Conservation (phyloP, 1,284 basidiomycete genomes). For the Trichosporon asahii region DNA sequence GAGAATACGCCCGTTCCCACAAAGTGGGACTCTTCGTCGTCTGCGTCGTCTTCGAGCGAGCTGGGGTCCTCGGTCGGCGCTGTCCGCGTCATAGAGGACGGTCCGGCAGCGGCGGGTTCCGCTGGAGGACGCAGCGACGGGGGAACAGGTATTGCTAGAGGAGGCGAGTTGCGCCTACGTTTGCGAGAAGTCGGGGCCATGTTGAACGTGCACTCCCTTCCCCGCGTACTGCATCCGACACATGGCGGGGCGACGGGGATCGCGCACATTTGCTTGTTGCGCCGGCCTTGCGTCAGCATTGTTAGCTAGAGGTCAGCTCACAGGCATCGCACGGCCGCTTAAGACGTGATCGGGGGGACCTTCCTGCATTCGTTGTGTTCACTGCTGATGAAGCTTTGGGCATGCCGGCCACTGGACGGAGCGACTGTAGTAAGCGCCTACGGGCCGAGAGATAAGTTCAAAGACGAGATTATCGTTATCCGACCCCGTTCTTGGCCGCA, state of each 20-base stretch:
- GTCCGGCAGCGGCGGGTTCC: no score
- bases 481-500: not conserved
- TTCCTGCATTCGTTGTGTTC: not conserved
- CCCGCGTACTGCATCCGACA: constrained; percentile 27
- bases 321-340: constrained; percentile 22
- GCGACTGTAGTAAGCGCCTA: no score
- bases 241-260: constrained; percentile 32
- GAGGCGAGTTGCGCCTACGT: constrained; percentile 17
- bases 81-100: no score
- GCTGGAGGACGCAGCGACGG: no score
- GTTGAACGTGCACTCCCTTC: constrained; percentile 32
- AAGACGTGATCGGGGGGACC: constrained; percentile 15
- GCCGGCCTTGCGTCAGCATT: constrained; percentile 24
- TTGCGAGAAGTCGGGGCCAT: constrained; percentile 31
- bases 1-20: constrained; percentile 33
- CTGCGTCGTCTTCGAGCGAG: constrained; percentile 26
- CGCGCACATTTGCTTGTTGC: constrained; percentile 33
- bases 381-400: not conserved
- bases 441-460: not conserved
- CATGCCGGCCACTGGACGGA: not conserved
- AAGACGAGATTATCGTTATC: not conserved
- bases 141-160: not conserved
- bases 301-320: not conserved
- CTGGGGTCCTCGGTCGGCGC: constrained; percentile 10
- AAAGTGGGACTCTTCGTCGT: constrained; percentile 36